These are phyloP conservation scores for Berkeleyomyces rouxiae DNA, from an alignment of 2,329 filamentous ascomycete genomes.

Conservation along the genomic window DNA sequence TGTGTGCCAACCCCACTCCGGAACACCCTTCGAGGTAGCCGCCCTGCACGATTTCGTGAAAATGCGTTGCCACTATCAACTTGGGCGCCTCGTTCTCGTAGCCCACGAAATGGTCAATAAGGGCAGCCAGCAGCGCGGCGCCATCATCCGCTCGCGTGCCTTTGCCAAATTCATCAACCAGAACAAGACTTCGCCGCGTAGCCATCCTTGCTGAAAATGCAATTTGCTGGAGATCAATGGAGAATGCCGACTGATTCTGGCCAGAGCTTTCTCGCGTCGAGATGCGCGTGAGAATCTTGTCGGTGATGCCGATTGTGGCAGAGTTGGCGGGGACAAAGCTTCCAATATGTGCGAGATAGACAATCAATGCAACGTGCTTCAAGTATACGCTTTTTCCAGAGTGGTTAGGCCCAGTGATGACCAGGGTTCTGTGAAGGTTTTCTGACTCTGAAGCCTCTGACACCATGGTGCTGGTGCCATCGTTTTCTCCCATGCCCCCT, in stretches of 20 bases:
- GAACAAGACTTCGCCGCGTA: conserved; percentile 58
- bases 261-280: conserved; percentile 51
- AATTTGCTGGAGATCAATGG: conserved; percentile 75
- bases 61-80: conserved; percentile 45
- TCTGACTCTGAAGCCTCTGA: neutral
- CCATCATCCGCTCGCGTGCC: conserved; percentile 43
- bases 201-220: conserved; percentile 58
- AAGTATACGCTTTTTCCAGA: conserved; percentile 94
- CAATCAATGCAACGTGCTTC: conserved; percentile 79
- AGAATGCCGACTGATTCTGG: conserved; percentile 44
- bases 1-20: conserved; percentile 45
- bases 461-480: neutral
- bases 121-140: conserved; percentile 38
- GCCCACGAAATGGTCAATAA: conserved; percentile 38
- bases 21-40: conserved; percentile 28
- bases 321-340: conserved; percentile 72
- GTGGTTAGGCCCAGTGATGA: conserved; percentile 87
- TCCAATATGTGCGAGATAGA: conserved; percentile 84
- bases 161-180: conserved; percentile 85
- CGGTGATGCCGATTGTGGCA: conserved; percentile 70
- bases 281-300: conserved; percentile 80
- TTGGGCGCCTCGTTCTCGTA: conserved; percentile 33
- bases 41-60: conserved; percentile 56
- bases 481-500: conserved; percentile 34
- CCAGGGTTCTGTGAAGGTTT: conserved; percentile 35